These are phyloP conservation scores for Phialophora tarda DNA, from an alignment of 2,329 filamentous ascomycete genomes.

Conservation along the genomic window DNA sequence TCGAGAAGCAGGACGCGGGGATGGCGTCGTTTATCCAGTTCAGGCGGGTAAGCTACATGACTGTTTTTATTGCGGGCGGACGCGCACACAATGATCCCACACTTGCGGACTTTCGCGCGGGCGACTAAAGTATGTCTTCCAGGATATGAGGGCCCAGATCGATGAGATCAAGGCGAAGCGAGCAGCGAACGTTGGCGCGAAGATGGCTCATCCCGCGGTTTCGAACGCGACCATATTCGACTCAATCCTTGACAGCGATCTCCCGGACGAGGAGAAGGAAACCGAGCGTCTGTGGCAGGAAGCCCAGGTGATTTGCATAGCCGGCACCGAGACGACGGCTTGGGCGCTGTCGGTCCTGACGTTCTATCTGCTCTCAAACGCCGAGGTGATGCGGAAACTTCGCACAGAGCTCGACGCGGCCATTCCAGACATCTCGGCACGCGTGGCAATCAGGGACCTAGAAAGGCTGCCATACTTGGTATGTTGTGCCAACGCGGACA, in stretches of 20 bases:
- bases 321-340: constrained; percentile 45
- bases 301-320: constrained; percentile 43
- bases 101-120: not conserved
- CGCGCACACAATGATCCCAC: too few relatives aligned
- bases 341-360: constrained; percentile 20
- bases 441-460: constrained; percentile 2
- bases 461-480: constrained; percentile 12
- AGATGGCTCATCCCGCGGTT: not conserved
- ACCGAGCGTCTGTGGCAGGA: constrained; percentile 43
- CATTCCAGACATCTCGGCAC: constrained; percentile 13
- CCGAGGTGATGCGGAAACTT: constrained; percentile 17
- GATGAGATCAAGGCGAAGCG: constrained; percentile 13
- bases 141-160: constrained; percentile 21
- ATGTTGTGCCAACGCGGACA: not conserved
- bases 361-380: constrained; percentile 20
- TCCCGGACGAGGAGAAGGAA: constrained; percentile 42
- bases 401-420: constrained; percentile 28
- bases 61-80: not conserved
- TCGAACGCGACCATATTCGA: constrained; percentile 41
- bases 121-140: not conserved
- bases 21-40: constrained; percentile 14
- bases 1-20: constrained; percentile 16
- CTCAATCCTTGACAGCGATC: constrained; percentile 38
- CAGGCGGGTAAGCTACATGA: not conserved
- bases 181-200: not conserved